These are phyloP conservation scores for Colletotrichum sp. DNA, from an alignment of 2,329 filamentous ascomycete genomes.

Conservation along the genomic window DNA sequence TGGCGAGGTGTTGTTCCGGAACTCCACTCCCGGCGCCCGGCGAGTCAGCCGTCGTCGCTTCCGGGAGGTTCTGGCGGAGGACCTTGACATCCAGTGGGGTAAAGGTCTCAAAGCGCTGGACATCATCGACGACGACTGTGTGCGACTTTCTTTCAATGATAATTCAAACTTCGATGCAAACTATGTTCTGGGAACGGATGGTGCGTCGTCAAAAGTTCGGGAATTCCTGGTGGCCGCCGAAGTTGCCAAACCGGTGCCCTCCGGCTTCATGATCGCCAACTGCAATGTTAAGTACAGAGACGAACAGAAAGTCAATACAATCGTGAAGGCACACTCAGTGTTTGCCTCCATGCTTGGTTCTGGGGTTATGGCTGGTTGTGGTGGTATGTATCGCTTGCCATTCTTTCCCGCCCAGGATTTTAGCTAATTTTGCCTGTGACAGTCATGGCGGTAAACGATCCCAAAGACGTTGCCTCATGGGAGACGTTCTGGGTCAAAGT, in stretches of 20 bases:
- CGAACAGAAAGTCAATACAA: conserved; percentile 27
- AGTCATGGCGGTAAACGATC: conserved; percentile 29
- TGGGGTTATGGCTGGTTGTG: conserved; percentile 30
- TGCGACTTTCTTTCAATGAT: conserved; percentile 31
- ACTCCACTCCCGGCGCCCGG: conserved; percentile 34
- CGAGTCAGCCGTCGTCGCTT: conserved; percentile 39
- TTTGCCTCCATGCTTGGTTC: conserved; percentile 33
- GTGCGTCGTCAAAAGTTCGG: conserved; percentile 32
- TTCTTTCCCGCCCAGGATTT: background rate
- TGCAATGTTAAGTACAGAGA: conserved; percentile 29
- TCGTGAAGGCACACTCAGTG: conserved; percentile 34
- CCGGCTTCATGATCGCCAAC: conserved; percentile 35
- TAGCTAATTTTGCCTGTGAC: background rate
- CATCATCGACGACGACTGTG: background rate
- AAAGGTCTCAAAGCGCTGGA: conserved; percentile 18
- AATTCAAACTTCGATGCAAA: conserved; percentile 26
- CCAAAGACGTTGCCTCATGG: conserved; percentile 31
- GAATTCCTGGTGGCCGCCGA: conserved; percentile 31
- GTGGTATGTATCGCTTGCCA: conserved; percentile 27
- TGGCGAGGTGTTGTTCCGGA: conserved; percentile 39
- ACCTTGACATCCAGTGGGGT: conserved; percentile 37
- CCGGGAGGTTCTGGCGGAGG: conserved; percentile 33
- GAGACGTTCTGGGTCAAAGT: conserved; percentile 40
- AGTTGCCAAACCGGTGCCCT: conserved; percentile 23
- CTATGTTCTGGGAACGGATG: conserved; percentile 38